Evolutionary conservation across 768 basidiomycete genomes (phyloP).

Genomic region (Galerina marginata): DNA sequence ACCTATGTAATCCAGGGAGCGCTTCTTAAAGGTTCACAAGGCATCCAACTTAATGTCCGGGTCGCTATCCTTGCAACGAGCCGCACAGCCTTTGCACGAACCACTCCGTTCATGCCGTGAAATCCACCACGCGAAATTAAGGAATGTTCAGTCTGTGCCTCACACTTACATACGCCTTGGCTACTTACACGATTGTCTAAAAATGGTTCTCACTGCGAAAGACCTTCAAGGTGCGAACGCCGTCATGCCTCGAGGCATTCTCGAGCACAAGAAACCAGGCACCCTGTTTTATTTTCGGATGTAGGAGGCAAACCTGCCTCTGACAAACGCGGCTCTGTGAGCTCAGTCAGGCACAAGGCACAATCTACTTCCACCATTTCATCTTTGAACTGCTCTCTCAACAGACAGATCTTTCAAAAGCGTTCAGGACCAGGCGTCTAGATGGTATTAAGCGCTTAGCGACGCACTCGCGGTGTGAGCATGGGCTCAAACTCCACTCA

Average conservation of each 20-base stretch:
- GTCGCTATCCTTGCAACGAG: too few species aligned
- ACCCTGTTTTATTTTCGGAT: not conserved
- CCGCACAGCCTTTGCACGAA: too few species aligned
- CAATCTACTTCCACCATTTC: not conserved
- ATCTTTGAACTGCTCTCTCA: not conserved
- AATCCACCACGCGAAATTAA: not conserved
- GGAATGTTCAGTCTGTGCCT: not conserved
- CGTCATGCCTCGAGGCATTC: not conserved
- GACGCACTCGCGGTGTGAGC: not conserved
- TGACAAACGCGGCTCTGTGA: not conserved
- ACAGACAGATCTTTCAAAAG: not conserved
- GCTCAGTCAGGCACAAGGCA: conserved; percentile 8
- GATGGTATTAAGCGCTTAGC: not conserved
- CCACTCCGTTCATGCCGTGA: not conserved
- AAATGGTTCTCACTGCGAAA: conserved; percentile 5
- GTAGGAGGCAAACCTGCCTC: conserved; percentile 1
- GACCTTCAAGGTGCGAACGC: too few species aligned
- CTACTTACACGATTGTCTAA: not conserved
- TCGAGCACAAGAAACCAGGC: not conserved
- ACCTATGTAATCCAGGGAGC: too few species aligned
- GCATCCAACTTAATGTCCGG: too few species aligned
- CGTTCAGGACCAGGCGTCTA: not conserved
- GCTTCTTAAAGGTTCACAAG: too few species aligned
- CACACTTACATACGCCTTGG: conserved; percentile 4
- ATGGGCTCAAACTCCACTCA: too few species aligned